phyloP scores from a whole-genome alignment of 2,329 filamentous ascomycete species.

The Teratosphaeria pseudoeucalypti region DNA sequence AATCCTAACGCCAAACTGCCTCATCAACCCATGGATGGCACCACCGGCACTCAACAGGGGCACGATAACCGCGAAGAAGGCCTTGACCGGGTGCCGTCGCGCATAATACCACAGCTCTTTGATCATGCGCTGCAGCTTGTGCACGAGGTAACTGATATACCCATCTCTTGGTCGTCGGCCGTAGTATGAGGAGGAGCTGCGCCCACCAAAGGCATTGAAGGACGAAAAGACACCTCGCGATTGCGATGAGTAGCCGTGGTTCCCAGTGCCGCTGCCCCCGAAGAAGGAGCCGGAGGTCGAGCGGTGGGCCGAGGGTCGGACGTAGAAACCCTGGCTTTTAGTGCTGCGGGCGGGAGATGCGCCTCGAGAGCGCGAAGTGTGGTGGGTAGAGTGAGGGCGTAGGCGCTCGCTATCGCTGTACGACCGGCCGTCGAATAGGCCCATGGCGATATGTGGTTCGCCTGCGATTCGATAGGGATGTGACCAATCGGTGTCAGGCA shows the following conservation, averaged over 20 bases:
- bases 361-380: conserved; percentile 8
- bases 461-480: not conserved
- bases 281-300: conserved; percentile 14
- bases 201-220: conserved; percentile 24
- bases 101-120: conserved; percentile 74
- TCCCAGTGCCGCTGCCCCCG: conserved; percentile 5
- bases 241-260: not conserved
- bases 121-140: conserved; percentile 67
- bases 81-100: conserved; percentile 73
- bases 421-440: conserved; percentile 24
- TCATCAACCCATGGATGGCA: conserved; percentile 65
- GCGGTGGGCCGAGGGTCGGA: conserved; percentile 11
- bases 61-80: conserved; percentile 80
- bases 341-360: conserved; percentile 7
- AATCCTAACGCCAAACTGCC: conserved; percentile 67
- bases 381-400: conserved; percentile 4
- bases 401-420: conserved; percentile 15
- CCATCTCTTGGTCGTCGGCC: conserved; percentile 66
- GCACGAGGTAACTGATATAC: conserved; percentile 64
- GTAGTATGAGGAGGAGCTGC: conserved; percentile 56
- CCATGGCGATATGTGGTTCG: conserved; percentile 11
- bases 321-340: conserved; percentile 14
- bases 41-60: conserved; percentile 72
- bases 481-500: not conserved
- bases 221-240: conserved; percentile 20